Percentiles rank a stretch among this genome's conserved stretches.
These are phyloP conservation scores for Solanum aculeatissimum DNA, from an alignment of 305 asterid species.

Conservation along the genomic window DNA sequence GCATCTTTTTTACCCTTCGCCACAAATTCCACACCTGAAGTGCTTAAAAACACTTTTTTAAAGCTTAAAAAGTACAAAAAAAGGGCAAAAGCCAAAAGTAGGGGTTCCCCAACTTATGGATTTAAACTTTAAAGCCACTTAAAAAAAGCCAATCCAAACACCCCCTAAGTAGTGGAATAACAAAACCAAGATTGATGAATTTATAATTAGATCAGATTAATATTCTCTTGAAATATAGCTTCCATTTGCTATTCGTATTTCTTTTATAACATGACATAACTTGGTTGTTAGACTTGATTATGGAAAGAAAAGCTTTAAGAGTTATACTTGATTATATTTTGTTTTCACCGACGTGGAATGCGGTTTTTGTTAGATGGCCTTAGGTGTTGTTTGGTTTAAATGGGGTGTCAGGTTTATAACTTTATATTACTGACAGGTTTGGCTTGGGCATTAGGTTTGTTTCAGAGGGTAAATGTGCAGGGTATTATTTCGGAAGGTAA, in stretches of 20 bases:
- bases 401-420: neutral
- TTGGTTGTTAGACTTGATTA: neutral
- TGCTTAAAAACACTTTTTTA: too few species aligned
- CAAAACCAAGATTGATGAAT: neutral
- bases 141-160: too few species aligned
- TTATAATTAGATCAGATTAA: neutral
- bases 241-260: neutral
- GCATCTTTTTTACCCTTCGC: neutral
- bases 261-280: neutral
- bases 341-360: neutral
- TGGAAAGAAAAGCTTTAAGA: neutral
- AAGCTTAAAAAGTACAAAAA: too few species aligned
- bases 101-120: too few species aligned
- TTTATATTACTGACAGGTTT: neutral
- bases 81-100: too few species aligned
- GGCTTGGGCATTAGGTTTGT: neutral
- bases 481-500: neutral
- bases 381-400: neutral
- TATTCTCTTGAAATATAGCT: neutral
- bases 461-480: neutral
- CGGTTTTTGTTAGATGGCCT: neutral
- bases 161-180: neutral
- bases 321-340: neutral
- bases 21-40: neutral
- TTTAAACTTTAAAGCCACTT: too few species aligned